Base-by-base conservation (phyloP, 371 early-diverging fungal species). In the Parasitella parasitica region DNA sequence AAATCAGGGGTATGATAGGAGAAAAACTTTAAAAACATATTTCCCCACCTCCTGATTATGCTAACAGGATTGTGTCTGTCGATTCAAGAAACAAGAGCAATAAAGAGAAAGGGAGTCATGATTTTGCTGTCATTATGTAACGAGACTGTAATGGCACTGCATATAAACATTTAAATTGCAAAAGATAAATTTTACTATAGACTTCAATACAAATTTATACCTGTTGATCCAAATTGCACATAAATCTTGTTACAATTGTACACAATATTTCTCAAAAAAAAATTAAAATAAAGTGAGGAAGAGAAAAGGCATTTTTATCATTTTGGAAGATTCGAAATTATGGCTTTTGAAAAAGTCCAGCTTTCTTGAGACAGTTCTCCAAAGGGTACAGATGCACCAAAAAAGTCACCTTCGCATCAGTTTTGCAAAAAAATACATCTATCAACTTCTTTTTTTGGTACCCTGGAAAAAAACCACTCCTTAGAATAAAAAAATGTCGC, bases 401-500 rank as follows among this genome's bases (percentile, higher is more conserved):
- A 46, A 46, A 46, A 46, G 46, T 46, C 46, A 46, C 46, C 46
- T 24, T 46, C 20, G 24, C 46, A 46, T 46, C 46, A 46, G 24
- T 46, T 30, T 27, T 12, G 38, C n/a, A 27, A 38, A n/a, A n/a
- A 38, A 36, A 37, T 22, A 36, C 18, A 57, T 57, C 30, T 30
- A 28, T 32, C 20, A 34, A 27, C 59, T 57, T 57, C 22, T 35
- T 57, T 34, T 57, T 35, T 16, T 12, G 26, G 6, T 22, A 39
- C 38, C 20, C 48, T 26, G 39, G 46, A 46, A 46, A 22, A n/a
- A 24, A 2, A 8, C 4, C 3, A 32, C 35, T 49, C 26, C n/a
- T 53, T 28, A 20, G 34, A 57, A 54, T 46, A 27, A 52, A 38
- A 55, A 36, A 37, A 97, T 96, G 97, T 93, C 94, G 1, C 86